A percentile compares a stretch with the other conserved stretches of the same genome.
phyloP scores from a whole-genome alignment of 1,139 yeast genomes.

The Hanseniaspora gamundiae region DNA sequence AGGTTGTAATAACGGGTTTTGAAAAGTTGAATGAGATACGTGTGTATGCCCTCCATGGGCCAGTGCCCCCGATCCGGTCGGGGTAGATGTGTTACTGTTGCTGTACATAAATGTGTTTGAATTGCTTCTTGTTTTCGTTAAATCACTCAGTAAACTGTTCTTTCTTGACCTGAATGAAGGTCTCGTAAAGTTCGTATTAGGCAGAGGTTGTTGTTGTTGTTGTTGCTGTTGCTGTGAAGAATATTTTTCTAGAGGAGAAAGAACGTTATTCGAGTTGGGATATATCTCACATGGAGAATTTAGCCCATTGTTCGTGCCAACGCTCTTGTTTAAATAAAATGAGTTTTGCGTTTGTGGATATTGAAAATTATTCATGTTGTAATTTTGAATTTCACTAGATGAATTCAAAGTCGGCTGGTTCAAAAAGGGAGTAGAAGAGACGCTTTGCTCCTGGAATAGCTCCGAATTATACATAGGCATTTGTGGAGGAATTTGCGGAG shows the following conservation, averaged over 20 bases:
- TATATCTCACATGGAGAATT: conserved; percentile 8
- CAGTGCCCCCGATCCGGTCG: too few relatives aligned
- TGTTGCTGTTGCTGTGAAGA: not conserved
- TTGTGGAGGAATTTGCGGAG: too few relatives aligned
- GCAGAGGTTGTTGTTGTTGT: not conserved
- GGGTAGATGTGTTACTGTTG: too few relatives aligned
- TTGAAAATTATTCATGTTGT: not conserved
- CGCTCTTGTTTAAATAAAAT: too few relatives aligned
- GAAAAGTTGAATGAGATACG: too few relatives aligned
- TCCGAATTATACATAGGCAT: too few relatives aligned
- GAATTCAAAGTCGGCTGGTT: not conserved
- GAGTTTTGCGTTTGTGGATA: not conserved
- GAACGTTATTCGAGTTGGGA: not conserved
- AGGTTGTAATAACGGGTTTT: too few relatives aligned
- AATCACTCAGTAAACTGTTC: conserved; percentile 10
- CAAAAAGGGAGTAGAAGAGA: too few relatives aligned
- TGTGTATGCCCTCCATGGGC: too few relatives aligned
- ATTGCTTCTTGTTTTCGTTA: conserved; percentile 9
- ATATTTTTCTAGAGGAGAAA: not conserved
- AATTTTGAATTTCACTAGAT: not conserved
- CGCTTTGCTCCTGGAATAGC: too few relatives aligned
- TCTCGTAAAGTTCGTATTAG: not conserved
- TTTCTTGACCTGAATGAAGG: conserved; percentile 6
- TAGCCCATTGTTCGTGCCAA: not conserved
- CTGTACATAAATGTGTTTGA: conserved; percentile 2